Evolutionary conservation across 768 basidiomycete species (phyloP).

Genomic region (Psilocybe subaeruginosa): DNA sequence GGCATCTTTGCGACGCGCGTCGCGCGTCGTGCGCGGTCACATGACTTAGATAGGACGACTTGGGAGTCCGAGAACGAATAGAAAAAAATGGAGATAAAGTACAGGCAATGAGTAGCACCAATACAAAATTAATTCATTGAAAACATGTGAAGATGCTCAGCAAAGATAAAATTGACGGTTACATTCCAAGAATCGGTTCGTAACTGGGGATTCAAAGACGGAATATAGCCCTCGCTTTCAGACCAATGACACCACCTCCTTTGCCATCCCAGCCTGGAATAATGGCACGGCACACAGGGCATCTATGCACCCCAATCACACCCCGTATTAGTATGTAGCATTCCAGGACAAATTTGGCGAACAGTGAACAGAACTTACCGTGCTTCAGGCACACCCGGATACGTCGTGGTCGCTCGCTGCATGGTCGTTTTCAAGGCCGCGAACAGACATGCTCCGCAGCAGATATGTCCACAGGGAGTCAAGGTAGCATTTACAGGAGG

Average conservation of each 20-base stretch:
- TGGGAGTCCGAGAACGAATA: too few relatives aligned
- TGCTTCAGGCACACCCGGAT: constrained; percentile 35
- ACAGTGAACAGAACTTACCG: constrained; percentile 36
- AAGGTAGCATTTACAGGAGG: constrained; percentile 75
- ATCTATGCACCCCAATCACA: constrained; percentile 35
- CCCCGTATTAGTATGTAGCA: not conserved
- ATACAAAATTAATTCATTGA: too few relatives aligned
- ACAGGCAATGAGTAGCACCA: too few relatives aligned
- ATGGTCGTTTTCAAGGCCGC: constrained; percentile 68
- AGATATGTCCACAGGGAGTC: constrained; percentile 81
- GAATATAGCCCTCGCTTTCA: constrained; percentile 50
- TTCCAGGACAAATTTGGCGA: constrained; percentile 2
- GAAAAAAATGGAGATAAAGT: too few relatives aligned
- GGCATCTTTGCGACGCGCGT: too few relatives aligned
- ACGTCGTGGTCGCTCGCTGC: constrained; percentile 40
- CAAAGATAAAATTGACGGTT: too few relatives aligned
- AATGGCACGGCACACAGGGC: constrained; percentile 70
- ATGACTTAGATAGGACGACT: too few relatives aligned
- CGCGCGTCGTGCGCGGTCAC: too few relatives aligned
- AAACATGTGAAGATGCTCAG: too few relatives aligned
- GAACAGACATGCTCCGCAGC: constrained; percentile 78
- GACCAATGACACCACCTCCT: constrained; percentile 68
- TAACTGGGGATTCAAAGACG: constrained; percentile 30
- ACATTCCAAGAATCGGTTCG: too few relatives aligned
- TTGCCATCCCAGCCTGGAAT: constrained; percentile 74